Evolutionary conservation across 2,329 filamentous ascomycete species (phyloP).

Genomic region (Alternaria novae-zelandiae): DNA sequence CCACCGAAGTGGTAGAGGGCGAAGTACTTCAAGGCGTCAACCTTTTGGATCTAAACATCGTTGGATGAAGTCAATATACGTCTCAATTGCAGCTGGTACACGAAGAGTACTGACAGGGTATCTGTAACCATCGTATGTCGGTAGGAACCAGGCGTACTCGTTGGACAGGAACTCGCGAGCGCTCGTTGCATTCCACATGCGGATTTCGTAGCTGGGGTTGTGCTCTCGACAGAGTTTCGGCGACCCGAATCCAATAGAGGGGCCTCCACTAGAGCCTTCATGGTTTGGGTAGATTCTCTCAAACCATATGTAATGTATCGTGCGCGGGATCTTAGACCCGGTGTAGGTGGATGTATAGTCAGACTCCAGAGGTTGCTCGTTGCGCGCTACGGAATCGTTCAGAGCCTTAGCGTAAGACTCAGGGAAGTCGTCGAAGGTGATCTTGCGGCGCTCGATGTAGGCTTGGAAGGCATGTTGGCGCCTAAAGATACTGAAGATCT

Average conservation of each 20-base stretch:
- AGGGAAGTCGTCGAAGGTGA: conserved; percentile 16
- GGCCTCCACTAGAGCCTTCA: conserved; percentile 10
- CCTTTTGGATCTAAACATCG: conserved; percentile 22
- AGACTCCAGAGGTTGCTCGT: conserved; percentile 13
- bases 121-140: conserved; percentile 29
- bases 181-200: conserved; percentile 25
- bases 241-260: conserved; percentile 14
- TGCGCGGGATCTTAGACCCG: conserved; percentile 11
- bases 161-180: conserved; percentile 19
- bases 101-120: conserved; percentile 8
- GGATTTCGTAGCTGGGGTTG: conserved; percentile 25
- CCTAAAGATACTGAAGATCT: conserved; percentile 4
- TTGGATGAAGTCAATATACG: accelerated
- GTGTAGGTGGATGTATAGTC: conserved; percentile 14
- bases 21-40: conserved; percentile 37
- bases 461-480: conserved; percentile 16
- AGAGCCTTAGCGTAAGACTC: conserved; percentile 11
- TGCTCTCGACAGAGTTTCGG: conserved; percentile 23
- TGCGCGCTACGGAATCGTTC: conserved; percentile 10
- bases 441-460: conserved; percentile 1
- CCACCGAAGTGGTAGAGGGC: conserved; percentile 32
- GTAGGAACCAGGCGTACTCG: conserved; percentile 27
- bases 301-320: conserved; percentile 26
- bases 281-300: conserved; percentile 16
- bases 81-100: accelerated